Evolutionary conservation across 2,329 filamentous ascomycete genomes (phyloP), one percentile per base, ranked within the genome.

Genomic region (Colletotrichum trifolii): DNA sequence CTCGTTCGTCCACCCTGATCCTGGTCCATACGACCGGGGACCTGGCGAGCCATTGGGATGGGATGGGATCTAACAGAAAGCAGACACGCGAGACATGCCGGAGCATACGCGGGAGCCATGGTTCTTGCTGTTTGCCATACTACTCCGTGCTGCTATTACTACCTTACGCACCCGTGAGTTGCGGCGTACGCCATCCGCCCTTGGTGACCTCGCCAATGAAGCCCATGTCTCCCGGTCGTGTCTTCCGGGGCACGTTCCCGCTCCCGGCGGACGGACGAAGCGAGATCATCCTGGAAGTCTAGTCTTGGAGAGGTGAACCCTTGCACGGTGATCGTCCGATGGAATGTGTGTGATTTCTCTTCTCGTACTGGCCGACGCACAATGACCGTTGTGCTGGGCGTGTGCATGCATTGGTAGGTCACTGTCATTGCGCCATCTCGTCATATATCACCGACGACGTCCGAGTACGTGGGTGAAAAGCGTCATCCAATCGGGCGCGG

Each of bases 331-430:
- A 46, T 52, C 35, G 11, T 33, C 40, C 42, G 36, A 43, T 38
- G 63, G 58, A 66, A 62, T 62, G 63, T 33, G 15, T 6, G 36
- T 52, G 42, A 52, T 45, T 53, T 63, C 39, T 43, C 47, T 39
- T 42, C 17, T 48, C 35, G 45, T 17, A 50, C 15, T 25, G 55
- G 25, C 25, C 25, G 25, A 25, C 25, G 25, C 25, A 25, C 25
- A 25, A 25, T 25, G 25, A 4, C 25, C 25, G 25, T 25, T 25
- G 25, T 25, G 25, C 25, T 25, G 25, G 25, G 25, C 25, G 25
- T 25, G 25, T 25, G 25, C 25, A 25, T 25, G 25, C 25, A 25
- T 25, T 25, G 25, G 25, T 25, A 25, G 25, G 25, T 25, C 25
- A 25, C 25, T 25, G 25, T 25, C 25, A 25, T 25, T 25, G 25